These are phyloP conservation scores for Leccinum fibrillosum DNA, from an alignment of 768 basidiomycete species.

Conservation along the genomic window DNA sequence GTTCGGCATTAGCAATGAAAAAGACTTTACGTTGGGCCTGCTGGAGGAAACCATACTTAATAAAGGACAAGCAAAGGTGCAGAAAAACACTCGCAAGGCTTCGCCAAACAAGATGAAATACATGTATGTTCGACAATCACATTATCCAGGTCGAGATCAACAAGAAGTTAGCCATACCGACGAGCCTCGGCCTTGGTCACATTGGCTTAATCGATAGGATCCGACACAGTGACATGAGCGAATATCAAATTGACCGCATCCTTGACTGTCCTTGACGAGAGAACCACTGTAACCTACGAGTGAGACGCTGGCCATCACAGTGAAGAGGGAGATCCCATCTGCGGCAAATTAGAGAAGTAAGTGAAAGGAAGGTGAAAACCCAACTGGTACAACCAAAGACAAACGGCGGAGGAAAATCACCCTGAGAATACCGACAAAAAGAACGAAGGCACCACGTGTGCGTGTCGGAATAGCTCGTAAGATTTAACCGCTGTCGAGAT, in stretches of 20 bases:
- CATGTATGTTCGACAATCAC: conserved; percentile 52
- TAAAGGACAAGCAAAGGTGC: background rate
- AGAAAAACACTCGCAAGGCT: conserved; percentile 66
- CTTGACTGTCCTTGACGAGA: conserved; percentile 71
- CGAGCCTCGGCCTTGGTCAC: conserved; percentile 58
- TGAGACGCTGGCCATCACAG: conserved; percentile 82
- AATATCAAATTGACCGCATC: conserved; percentile 32
- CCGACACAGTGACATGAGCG: conserved; percentile 21
- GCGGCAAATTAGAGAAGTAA: conserved; percentile 1
- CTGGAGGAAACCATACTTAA: conserved; percentile 36
- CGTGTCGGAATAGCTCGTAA: too few relatives aligned
- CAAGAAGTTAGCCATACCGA: conserved; percentile 45
- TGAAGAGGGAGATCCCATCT: conserved; percentile 89
- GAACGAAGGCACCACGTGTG: too few relatives aligned
- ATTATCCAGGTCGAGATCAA: conserved; percentile 16
- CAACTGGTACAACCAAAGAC: too few relatives aligned
- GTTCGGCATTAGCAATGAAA: too few relatives aligned
- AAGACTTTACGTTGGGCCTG: conserved; percentile 3
- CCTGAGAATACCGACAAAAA: too few relatives aligned
- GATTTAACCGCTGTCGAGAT: too few relatives aligned
- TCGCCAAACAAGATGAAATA: conserved; percentile 93
- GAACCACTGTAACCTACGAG: conserved; percentile 89
- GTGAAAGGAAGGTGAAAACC: conserved; percentile 1
- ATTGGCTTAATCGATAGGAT: conserved; percentile 54
- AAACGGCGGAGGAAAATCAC: too few relatives aligned